Evolutionary conservation across 768 basidiomycete species (phyloP).

Genomic region (Suillus hirtellus): DNA sequence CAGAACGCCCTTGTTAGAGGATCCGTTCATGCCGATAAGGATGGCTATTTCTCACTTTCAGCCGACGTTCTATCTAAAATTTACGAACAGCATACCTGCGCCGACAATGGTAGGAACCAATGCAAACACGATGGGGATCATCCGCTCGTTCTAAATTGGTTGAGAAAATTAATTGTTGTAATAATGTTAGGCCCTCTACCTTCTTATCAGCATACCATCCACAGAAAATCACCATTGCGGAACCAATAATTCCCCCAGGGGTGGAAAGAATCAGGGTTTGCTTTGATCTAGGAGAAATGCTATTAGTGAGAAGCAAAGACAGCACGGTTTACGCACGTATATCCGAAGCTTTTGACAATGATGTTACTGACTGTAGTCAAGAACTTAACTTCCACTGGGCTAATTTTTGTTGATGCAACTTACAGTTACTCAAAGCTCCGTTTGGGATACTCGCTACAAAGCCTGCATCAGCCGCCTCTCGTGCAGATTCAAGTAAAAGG

Average conservation of each 20-base stretch:
- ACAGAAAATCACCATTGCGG: conserved; percentile 49
- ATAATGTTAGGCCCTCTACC: conserved; percentile 30
- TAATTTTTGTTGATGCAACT: conserved; percentile 21
- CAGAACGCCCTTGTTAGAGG: conserved; percentile 49
- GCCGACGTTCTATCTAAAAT: neutral
- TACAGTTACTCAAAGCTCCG: conserved; percentile 63
- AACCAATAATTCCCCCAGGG: conserved; percentile 52
- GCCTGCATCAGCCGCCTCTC: conserved; percentile 12
- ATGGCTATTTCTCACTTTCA: conserved; percentile 35
- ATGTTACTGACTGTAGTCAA: conserved; percentile 52
- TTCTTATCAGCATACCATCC: conserved; percentile 69
- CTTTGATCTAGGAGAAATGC: conserved; percentile 43
- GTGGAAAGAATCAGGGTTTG: conserved; percentile 62
- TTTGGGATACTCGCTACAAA: conserved; percentile 62
- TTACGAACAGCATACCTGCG: conserved; percentile 36
- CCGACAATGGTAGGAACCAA: conserved; percentile 61
- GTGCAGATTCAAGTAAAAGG: neutral
- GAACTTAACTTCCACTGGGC: neutral
- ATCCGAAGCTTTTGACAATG: conserved; percentile 64
- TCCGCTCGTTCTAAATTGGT: conserved; percentile 49
- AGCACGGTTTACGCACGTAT: conserved; percentile 44
- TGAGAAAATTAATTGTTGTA: neutral
- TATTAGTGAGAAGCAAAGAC: neutral
- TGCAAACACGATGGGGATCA: conserved; percentile 60
- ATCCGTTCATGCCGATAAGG: conserved; percentile 53